phyloP scores from a whole-genome alignment of 805 yeast species.

The Candida nanaspora region DNA sequence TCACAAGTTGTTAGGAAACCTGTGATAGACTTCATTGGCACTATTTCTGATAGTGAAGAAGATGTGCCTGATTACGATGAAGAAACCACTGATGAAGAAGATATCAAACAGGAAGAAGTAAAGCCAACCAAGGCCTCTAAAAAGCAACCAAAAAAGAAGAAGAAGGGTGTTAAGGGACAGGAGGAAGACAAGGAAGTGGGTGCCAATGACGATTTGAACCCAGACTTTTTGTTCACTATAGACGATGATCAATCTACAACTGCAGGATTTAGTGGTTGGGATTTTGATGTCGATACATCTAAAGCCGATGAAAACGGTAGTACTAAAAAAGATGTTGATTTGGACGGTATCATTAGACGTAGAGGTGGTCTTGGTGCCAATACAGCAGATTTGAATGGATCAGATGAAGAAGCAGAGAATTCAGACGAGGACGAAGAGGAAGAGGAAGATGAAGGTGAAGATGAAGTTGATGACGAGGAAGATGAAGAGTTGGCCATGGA shows the following conservation, averaged over 20 bases:
- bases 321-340: constrained; percentile 60
- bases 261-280: constrained; percentile 71
- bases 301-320: constrained; percentile 9
- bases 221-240: constrained; percentile 63
- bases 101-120: constrained; percentile 2
- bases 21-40: constrained; percentile 53
- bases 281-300: constrained; percentile 50
- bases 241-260: constrained; percentile 37
- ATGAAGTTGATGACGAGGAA: constrained; percentile 27
- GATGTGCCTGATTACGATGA: constrained; percentile 39
- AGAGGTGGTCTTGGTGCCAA: constrained; percentile 62
- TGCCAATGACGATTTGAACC: constrained; percentile 51
- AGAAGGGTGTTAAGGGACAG: constrained; percentile 15
- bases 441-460: constrained; percentile 32
- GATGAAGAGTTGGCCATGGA: constrained; percentile 22
- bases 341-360: constrained; percentile 79
- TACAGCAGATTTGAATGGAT: constrained; percentile 14
- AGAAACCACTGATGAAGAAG: constrained; percentile 38
- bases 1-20: neutral
- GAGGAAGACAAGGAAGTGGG: constrained; percentile 23
- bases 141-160: constrained; percentile 28
- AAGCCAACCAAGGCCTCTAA: constrained; percentile 9
- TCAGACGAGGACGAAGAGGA: constrained; percentile 27
- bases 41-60: constrained; percentile 73
- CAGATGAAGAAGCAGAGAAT: constrained; percentile 30